Evolutionary conservation across 2,329 filamentous ascomycete genomes (phyloP), one percentile per base, ranked within the genome.

Genomic region (Drechslera avenae): DNA sequence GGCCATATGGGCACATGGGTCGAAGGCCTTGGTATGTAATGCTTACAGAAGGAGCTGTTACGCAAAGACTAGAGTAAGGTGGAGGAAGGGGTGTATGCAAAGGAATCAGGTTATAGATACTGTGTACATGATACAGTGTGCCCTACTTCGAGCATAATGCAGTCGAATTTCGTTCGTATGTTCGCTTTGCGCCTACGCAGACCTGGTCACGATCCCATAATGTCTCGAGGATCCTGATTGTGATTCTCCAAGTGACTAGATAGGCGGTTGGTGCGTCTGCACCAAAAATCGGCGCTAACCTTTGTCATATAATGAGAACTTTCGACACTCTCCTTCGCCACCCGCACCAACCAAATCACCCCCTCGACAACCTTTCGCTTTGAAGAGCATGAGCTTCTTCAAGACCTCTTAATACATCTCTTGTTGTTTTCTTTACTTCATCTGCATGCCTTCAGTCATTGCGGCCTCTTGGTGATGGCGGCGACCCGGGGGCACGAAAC

Each of bases 331-430:
- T 33, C 50, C 30, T 35, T 34, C 16, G 31, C 39, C 28, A 33
- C 42, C 33, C 26, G 23, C 39, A 52, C 33, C 39, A 52, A 10
- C 34, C 36, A 23, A 28, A 35, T 19, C 45, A 44, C 37, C 33
- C 30, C 31, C 35, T n/a, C 18, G 44, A 32, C 39, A 31, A 49
- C 5, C 30, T 18, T 9, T 23, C 14, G n/a, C 5, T 6, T 7
- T 8, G 9, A 16, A 5, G 14, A 19, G 19, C 14, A 13, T 6
- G 9, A 16, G 14, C 6, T 12, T 30, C 16, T 35, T 13, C 16
- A 23, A 21, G 12, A 3, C 5, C 9, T 30, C 13, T 18, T 14
- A 12, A 3, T 14, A 14, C 16, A 4, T 16, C 6, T 12, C 3
- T 12, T 5, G 31, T 18, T 17, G 3, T 28, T 21, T 32, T 3